phyloP scores from a whole-genome alignment of 495 filamentous ascomycete genomes.

The Aspergillus incahuasiensis region DNA sequence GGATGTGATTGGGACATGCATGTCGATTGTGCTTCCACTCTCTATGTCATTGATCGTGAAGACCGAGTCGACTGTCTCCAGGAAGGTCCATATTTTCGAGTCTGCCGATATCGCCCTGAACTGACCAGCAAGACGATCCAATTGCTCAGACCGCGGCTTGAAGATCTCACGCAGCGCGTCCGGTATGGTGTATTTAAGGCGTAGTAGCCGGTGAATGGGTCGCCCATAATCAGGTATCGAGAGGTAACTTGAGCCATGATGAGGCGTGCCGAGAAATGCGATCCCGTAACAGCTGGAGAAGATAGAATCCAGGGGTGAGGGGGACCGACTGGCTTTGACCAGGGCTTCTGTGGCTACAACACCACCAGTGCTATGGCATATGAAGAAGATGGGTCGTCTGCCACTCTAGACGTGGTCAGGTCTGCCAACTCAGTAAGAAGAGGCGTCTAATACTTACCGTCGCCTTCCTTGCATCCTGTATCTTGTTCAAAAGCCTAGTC shows the following conservation, averaged over 20 bases:
- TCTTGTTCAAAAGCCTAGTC: slow-evolving; percentile 43
- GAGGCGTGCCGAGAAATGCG: slow-evolving; percentile 56
- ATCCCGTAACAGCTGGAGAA: slow-evolving; percentile 57
- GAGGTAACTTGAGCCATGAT: slow-evolving; percentile 62
- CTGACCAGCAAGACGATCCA: slow-evolving; percentile 48
- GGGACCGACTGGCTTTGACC: slow-evolving; percentile 40
- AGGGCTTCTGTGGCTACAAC: slow-evolving; percentile 56
- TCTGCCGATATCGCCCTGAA: slow-evolving; percentile 59
- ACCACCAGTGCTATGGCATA: slow-evolving; percentile 63
- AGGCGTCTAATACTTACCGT: slow-evolving; percentile 10
- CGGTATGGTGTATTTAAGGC: slow-evolving; percentile 51
- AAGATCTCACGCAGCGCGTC: slow-evolving; percentile 45
- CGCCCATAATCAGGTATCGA: slow-evolving; percentile 52
- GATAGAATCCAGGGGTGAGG: slow-evolving; percentile 36
- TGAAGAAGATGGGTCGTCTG: slow-evolving; percentile 54
- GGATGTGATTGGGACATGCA: slow-evolving; percentile 56
- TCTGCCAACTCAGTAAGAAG: background rate
- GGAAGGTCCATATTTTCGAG: slow-evolving; percentile 62
- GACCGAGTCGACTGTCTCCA: slow-evolving; percentile 59
- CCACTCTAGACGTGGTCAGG: slow-evolving; percentile 12
- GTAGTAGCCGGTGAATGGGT: slow-evolving; percentile 51
- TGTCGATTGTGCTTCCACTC: slow-evolving; percentile 26
- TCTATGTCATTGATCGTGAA: slow-evolving; percentile 42
- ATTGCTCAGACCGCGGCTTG: slow-evolving; percentile 40
- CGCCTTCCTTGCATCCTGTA: slow-evolving; percentile 35